A percentile compares a stretch with the other conserved stretches of the same genome.
Evolutionary conservation across 75 land plant species (phyloP).

Genomic region (Selaginella moellendorffii): DNA sequence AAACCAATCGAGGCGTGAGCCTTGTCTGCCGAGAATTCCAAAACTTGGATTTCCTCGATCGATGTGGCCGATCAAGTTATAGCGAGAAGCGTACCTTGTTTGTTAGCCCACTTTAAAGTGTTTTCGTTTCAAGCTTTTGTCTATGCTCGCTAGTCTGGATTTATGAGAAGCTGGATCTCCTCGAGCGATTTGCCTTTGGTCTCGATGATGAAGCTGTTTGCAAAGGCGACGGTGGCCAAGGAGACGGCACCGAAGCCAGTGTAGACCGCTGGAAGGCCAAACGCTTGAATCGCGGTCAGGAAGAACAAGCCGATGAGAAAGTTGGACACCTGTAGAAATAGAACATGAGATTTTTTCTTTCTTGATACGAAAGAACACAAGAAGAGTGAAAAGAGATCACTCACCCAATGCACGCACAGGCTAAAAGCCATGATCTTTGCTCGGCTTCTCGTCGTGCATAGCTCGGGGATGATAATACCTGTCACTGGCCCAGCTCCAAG

Average conservation of each 20-base stretch:
- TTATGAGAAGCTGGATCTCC: constrained; percentile 63
- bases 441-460: constrained; percentile 51
- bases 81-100: no score
- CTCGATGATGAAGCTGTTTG: constrained; percentile 48
- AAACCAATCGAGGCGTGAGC: no score
- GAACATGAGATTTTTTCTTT: no score
- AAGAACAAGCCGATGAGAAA: constrained; percentile 79
- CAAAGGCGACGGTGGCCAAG: constrained; percentile 42
- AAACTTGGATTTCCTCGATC: no score
- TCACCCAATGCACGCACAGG: constrained; percentile 87
- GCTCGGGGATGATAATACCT: constrained; percentile 79
- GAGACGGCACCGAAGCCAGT: constrained; percentile 64
- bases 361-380: no score
- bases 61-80: no score
- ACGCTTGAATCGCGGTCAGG: constrained; percentile 51
- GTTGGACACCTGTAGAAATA: constrained; percentile 88
- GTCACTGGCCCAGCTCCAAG: constrained; percentile 93
- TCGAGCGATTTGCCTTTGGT: constrained; percentile 86
- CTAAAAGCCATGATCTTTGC: constrained; percentile 79
- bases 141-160: no score
- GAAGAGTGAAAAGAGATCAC: no score
- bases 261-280: constrained; percentile 72
- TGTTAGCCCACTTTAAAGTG: no score
- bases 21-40: no score
- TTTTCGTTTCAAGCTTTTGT: no score